A percentile compares a stretch with the other conserved stretches of the same genome.
These are phyloP conservation scores for Trichoderma atrobrunneum DNA, from an alignment of 2,329 filamentous ascomycete genomes.

Conservation along the genomic window DNA sequence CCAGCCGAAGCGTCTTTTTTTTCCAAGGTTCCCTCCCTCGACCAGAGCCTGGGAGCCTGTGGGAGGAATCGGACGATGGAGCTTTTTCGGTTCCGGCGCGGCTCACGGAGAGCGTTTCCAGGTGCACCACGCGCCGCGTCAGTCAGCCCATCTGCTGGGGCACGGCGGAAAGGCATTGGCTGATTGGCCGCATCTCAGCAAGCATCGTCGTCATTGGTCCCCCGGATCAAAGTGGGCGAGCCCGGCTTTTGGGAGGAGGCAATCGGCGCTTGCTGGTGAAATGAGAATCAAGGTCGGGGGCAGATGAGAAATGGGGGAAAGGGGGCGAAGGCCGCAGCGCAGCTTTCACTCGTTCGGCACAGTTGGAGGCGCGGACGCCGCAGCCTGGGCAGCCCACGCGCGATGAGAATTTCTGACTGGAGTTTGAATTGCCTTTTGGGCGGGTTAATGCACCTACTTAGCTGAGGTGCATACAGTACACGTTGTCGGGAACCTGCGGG, in stretches of 20 bases:
- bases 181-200: constrained; percentile 12
- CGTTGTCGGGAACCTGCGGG: not conserved
- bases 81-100: constrained; percentile 13
- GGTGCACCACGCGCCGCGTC: constrained; percentile 16
- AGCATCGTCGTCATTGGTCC: not conserved
- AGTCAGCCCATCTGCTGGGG: constrained; percentile 18
- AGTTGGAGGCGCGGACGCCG: not conserved
- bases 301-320: not conserved
- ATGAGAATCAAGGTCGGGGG: not conserved
- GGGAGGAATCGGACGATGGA: constrained; percentile 9
- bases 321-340: not conserved
- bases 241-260: constrained; percentile 2
- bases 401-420: not conserved
- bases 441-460: not conserved
- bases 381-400: not conserved
- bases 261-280: constrained; percentile 12
- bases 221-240: constrained; percentile 5
- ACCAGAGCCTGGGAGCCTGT: not conserved
- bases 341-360: not conserved
- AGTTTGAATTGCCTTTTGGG: not conserved
- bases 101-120: constrained; percentile 1
- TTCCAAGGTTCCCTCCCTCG: no score
- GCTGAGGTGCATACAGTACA: not conserved
- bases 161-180: not conserved
- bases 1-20: not conserved